These are phyloP conservation scores for Alternaria triticina DNA, from an alignment of 2,329 filamentous ascomycete genomes.

Conservation along the genomic window DNA sequence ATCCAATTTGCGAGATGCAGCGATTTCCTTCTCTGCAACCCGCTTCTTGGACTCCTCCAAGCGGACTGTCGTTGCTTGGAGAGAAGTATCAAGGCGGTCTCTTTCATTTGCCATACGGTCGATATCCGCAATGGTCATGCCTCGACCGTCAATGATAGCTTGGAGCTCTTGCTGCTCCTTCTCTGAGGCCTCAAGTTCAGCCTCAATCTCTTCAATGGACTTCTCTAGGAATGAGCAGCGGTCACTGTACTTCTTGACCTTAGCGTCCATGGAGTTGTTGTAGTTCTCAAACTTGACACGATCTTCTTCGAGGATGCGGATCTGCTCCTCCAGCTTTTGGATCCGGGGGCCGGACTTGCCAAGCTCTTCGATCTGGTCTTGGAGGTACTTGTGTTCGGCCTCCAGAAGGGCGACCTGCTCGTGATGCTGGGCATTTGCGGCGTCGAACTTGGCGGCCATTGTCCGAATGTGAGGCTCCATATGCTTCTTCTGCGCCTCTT, in stretches of 20 bases:
- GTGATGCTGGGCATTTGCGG: conserved; percentile 81
- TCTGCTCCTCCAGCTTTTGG: conserved; percentile 83
- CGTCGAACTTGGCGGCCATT: conserved; percentile 89
- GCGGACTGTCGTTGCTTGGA: conserved; percentile 76
- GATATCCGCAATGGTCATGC: conserved; percentile 97
- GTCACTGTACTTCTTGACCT: conserved; percentile 86
- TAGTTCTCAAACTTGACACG: conserved; percentile 95
- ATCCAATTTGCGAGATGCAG: conserved; percentile 84
- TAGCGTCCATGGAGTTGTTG: conserved; percentile 81
- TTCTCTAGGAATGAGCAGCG: conserved; percentile 83
- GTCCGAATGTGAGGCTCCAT: conserved; percentile 82
- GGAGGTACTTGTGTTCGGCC: conserved; percentile 79
- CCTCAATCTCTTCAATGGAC: conserved; percentile 82
- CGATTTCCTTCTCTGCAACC: conserved; percentile 84
- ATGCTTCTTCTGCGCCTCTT: conserved; percentile 71
- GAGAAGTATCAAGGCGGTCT: conserved; percentile 87
- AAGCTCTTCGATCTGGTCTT: conserved; percentile 86
- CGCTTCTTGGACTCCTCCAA: conserved; percentile 86
- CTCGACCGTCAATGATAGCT: conserved; percentile 86
- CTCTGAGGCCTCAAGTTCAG: conserved; percentile 81
- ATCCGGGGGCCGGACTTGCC: conserved; percentile 86
- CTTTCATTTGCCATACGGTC: conserved; percentile 98
- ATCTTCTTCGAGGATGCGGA: conserved; percentile 93
- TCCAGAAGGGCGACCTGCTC: conserved; percentile 86
- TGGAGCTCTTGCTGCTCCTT: conserved; percentile 82